These are phyloP conservation scores for Torrubiella hemipterigena DNA, from an alignment of 2,329 filamentous ascomycete genomes.

Conservation along the genomic window DNA sequence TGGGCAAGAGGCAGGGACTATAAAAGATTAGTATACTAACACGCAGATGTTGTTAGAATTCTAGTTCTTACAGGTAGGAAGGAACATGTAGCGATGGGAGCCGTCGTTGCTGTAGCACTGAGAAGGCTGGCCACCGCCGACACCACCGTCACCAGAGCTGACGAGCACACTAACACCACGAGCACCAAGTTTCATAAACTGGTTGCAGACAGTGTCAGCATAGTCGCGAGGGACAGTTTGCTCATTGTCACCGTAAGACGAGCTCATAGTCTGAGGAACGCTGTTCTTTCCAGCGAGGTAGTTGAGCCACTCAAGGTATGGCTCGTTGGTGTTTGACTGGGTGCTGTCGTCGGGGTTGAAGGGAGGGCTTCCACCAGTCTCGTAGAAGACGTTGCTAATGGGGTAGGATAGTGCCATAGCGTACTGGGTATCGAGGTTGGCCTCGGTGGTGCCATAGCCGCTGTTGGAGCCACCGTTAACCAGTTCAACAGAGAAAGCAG, in stretches of 20 bases:
- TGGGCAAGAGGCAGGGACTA: constrained; percentile 1
- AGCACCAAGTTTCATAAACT: constrained; percentile 2
- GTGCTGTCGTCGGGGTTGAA: not conserved
- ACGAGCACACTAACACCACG: constrained; percentile 1
- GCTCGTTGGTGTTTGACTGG: constrained; percentile 3
- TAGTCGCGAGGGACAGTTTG: constrained; percentile 2
- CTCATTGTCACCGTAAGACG: constrained; percentile 3
- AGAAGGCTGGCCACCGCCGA: not conserved
- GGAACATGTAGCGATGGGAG: not conserved
- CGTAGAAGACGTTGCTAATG: constrained; percentile 1
- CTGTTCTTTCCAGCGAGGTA: not conserved
- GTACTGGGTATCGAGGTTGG: not conserved
- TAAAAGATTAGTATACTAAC: not conserved
- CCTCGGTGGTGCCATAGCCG: not conserved
- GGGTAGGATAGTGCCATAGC: constrained; percentile 1
- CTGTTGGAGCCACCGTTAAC: constrained; percentile 1
- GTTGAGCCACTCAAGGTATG: constrained; percentile 3
- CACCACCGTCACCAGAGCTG: constrained; percentile 2
- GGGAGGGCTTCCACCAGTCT: not conserved
- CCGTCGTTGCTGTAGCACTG: not conserved
- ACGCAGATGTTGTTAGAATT: not conserved
- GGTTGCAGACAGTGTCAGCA: constrained; percentile 1
- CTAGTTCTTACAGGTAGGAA: constrained; percentile 1
- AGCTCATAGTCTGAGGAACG: constrained; percentile 1
- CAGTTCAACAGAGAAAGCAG: not conserved